Evolutionary conservation across 257 asterid species (phyloP).

Genomic region (Rauvolfia tetraphylla): DNA sequence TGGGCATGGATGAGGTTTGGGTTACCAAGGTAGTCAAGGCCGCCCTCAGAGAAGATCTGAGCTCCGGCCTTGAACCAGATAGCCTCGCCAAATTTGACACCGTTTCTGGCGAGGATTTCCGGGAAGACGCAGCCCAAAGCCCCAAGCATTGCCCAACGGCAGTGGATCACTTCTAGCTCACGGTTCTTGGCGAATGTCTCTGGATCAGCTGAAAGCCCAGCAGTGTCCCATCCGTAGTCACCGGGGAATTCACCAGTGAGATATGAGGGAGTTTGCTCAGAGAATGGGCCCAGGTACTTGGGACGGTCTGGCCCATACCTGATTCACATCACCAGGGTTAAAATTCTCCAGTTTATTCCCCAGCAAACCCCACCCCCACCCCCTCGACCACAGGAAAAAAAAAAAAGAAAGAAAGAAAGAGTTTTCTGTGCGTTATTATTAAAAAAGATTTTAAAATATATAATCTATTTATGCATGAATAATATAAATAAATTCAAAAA

Average conservation of each 20-base stretch:
- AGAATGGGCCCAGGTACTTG: conserved; percentile 90
- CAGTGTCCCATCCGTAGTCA: conserved; percentile 95
- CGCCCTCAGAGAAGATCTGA: conserved; percentile 88
- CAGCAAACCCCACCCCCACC: no score
- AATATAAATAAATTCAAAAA: neutral
- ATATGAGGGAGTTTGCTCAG: conserved; percentile 89
- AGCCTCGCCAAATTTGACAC: conserved; percentile 78
- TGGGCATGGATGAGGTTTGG: conserved; percentile 88
- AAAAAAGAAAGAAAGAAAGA: no score
- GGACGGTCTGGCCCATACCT: conserved; percentile 96
- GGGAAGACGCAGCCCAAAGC: conserved; percentile 89
- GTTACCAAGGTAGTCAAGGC: conserved; percentile 82
- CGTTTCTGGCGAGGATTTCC: conserved; percentile 67
- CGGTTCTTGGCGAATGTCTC: conserved; percentile 88
- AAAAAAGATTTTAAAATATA: no score
- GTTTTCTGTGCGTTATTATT: no score
- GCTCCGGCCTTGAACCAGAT: conserved; percentile 96
- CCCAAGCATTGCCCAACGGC: conserved; percentile 95
- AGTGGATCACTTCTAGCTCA: conserved; percentile 85
- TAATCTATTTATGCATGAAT: neutral
- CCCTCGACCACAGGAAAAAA: no score
- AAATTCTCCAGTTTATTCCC: no score
- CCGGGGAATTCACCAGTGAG: conserved; percentile 91
- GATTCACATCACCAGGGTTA: neutral
- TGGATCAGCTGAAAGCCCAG: conserved; percentile 93